These are phyloP conservation scores for Hymenotorrendiella dingleyae DNA, from an alignment of 2,329 filamentous ascomycete genomes.

Conservation along the genomic window DNA sequence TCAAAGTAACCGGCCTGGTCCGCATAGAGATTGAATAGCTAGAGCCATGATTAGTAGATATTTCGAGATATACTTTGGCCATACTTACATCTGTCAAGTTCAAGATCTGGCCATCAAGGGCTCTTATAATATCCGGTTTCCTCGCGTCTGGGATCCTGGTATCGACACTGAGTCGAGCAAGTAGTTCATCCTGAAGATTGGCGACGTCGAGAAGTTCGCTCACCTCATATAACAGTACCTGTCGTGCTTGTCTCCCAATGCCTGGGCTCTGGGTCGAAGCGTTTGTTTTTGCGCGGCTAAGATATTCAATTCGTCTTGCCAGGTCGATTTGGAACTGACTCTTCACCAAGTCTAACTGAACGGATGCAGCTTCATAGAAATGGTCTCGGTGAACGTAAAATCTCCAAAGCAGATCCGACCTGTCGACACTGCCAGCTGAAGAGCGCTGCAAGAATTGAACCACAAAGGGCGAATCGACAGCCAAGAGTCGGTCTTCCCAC, in stretches of 20 bases:
- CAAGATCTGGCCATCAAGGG: conserved; percentile 73
- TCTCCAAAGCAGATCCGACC: conserved; percentile 86
- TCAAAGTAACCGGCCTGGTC: conserved; percentile 92
- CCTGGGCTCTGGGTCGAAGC: conserved; percentile 77
- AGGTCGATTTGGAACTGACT: conserved; percentile 77
- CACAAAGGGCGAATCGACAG: conserved; percentile 79
- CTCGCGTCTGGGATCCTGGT: conserved; percentile 59
- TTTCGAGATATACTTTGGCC: not conserved
- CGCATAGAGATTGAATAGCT: conserved; percentile 91
- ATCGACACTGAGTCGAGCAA: conserved; percentile 73
- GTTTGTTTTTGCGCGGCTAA: conserved; percentile 87
- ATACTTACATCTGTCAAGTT: conserved; percentile 66
- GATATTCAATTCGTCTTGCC: conserved; percentile 79
- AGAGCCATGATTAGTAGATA: conserved; percentile 16
- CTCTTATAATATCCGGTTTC: conserved; percentile 56
- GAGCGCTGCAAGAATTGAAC: conserved; percentile 78
- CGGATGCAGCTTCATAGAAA: conserved; percentile 81
- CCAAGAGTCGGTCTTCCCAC: conserved; percentile 79
- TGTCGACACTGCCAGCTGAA: conserved; percentile 63
- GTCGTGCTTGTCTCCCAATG: conserved; percentile 72
- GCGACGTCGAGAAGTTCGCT: conserved; percentile 84
- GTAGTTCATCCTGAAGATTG: conserved; percentile 87
- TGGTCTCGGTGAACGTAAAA: conserved; percentile 82
- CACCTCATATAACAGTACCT: conserved; percentile 78
- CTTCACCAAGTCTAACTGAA: conserved; percentile 77